These are phyloP conservation scores for Volutella citrinella DNA, from an alignment of 2,329 filamentous ascomycete genomes.

Conservation along the genomic window DNA sequence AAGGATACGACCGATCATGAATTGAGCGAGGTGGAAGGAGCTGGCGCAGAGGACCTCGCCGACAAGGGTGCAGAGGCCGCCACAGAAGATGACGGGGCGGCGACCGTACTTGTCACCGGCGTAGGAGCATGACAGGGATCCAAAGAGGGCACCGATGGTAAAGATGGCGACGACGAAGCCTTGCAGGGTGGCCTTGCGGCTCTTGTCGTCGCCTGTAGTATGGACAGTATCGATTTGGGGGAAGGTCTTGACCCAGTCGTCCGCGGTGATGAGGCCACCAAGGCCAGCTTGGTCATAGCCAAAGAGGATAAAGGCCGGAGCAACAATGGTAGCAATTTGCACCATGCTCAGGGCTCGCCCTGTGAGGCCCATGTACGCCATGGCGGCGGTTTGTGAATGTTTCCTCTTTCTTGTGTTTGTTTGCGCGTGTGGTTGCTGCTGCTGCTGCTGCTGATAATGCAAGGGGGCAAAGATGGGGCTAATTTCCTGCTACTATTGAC, in stretches of 20 bases:
- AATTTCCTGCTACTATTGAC: no score
- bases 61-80: conserved; percentile 47
- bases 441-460: no score
- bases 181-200: conserved; percentile 44
- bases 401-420: no score
- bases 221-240: conserved; percentile 47
- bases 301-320: conserved; percentile 43
- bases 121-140: conserved; percentile 38
- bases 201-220: conserved; percentile 35
- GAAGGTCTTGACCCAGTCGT: conserved; percentile 54
- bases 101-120: conserved; percentile 59
- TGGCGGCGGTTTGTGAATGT: no score
- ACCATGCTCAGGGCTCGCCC: conserved; percentile 34
- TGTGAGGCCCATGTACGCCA: conserved; percentile 33
- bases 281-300: conserved; percentile 67
- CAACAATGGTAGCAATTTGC: conserved; percentile 41
- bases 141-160: conserved; percentile 56
- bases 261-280: conserved; percentile 65
- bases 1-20: conserved; percentile 45
- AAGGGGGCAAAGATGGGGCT: no score
- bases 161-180: conserved; percentile 45
- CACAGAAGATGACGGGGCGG: conserved; percentile 52
- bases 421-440: no score
- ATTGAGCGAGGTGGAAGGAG: conserved; percentile 37
- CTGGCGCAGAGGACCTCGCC: conserved; percentile 54